Evolutionary conservation across 1,139 yeast genomes (phyloP).

Genomic region (Debaryomyces subglobosus): DNA sequence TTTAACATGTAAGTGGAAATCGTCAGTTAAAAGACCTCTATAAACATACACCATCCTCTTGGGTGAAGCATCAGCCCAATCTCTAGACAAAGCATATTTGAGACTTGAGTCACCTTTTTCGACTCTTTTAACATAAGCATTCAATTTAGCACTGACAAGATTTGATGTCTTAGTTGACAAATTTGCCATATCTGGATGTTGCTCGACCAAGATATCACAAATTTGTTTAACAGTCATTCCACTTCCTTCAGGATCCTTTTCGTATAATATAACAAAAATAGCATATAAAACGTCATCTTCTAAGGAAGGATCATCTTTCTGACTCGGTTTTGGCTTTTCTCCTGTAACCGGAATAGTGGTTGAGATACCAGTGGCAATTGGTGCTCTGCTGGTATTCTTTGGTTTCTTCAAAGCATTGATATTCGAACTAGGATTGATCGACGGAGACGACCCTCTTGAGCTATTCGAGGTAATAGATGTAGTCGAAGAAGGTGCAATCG

Average conservation of each 20-base stretch:
- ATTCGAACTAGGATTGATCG: constrained; percentile 11
- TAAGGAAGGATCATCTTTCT: constrained; percentile 59
- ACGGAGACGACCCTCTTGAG: constrained; percentile 38
- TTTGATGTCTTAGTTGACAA: constrained; percentile 80
- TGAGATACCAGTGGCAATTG: constrained; percentile 72
- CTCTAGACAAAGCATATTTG: constrained; percentile 74
- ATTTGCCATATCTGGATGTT: constrained; percentile 82
- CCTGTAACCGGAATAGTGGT: constrained; percentile 82
- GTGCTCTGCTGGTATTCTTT: constrained; percentile 44
- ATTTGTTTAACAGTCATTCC: constrained; percentile 88
- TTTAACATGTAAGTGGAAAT: constrained; percentile 70
- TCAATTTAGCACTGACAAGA: constrained; percentile 76
- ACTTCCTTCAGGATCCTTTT: constrained; percentile 63
- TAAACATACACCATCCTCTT: constrained; percentile 86
- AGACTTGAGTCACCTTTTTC: constrained; percentile 77
- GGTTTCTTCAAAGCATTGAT: constrained; percentile 30
- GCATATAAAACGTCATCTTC: constrained; percentile 79
- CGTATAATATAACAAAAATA: constrained; percentile 69
- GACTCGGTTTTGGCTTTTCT: constrained; percentile 72
- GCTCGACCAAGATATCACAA: constrained; percentile 70
- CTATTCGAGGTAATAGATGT: constrained; percentile 22
- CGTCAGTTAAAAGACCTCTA: constrained; percentile 72
- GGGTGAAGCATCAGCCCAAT: constrained; percentile 89
- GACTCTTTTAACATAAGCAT: constrained; percentile 81
- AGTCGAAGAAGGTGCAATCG: constrained; percentile 22